Percentiles rank a stretch among this genome's conserved stretches.
These are phyloP conservation scores for Lumnitzera littorea DNA, from an alignment of 345 rosid genomes.

Conservation along the genomic window DNA sequence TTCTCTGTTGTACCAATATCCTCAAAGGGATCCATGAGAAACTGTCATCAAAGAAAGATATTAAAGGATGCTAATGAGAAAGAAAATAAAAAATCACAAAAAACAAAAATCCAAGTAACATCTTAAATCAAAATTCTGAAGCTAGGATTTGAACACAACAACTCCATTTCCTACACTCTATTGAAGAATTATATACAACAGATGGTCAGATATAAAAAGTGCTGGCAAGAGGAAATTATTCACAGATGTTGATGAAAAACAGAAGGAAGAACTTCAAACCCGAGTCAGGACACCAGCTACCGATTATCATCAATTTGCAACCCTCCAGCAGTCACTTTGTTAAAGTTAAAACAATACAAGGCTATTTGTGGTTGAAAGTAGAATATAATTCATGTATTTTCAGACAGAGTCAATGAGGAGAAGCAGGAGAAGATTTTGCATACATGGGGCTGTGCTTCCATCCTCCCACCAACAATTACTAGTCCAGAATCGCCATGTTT, in stretches of 20 bases:
- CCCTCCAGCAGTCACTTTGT: too few species aligned
- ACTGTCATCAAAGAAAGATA: slow-evolving; percentile 22
- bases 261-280: too few species aligned
- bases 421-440: slow-evolving; percentile 12
- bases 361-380: too few species aligned
- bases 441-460: slow-evolving; percentile 93
- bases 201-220: neutral
- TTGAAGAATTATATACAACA: neutral
- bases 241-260: too few species aligned
- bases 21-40: slow-evolving; percentile 82
- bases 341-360: too few species aligned
- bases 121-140: too few species aligned
- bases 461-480: slow-evolving; percentile 90
- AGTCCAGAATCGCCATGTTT: slow-evolving; percentile 84
- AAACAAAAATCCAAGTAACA: too few species aligned
- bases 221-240: neutral
- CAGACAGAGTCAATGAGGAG: too few species aligned
- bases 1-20: slow-evolving; percentile 63
- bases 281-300: too few species aligned
- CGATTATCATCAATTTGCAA: too few species aligned
- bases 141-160: neutral
- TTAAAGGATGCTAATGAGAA: slow-evolving; percentile 1
- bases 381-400: too few species aligned
- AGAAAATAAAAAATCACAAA: neutral
- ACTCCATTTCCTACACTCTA: neutral